A percentile compares a stretch with the other conserved stretches of the same genome.
These are phyloP conservation scores for Diaporthe vexans DNA, from an alignment of 2,329 filamentous ascomycete genomes.

Conservation along the genomic window DNA sequence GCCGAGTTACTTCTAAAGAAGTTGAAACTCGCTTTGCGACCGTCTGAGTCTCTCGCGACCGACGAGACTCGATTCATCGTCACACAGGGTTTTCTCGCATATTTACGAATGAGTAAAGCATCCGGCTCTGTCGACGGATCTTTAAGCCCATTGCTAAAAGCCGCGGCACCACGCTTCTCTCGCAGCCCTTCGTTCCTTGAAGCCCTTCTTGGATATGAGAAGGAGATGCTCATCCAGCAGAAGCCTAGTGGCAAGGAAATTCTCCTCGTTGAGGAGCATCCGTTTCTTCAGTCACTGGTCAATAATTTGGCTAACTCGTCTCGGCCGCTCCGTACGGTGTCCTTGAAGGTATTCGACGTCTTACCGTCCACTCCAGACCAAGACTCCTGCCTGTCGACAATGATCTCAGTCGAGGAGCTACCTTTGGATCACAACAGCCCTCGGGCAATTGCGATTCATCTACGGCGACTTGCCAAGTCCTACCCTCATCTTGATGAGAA, in stretches of 20 bases:
- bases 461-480: slow-evolving; percentile 79
- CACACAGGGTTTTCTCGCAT: slow-evolving; percentile 81
- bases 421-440: slow-evolving; percentile 82
- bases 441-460: slow-evolving; percentile 84
- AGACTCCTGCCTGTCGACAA: slow-evolving; percentile 69
- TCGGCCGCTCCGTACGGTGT: slow-evolving; percentile 79
- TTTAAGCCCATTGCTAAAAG: slow-evolving; percentile 76
- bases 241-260: slow-evolving; percentile 53
- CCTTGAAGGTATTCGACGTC: slow-evolving; percentile 78
- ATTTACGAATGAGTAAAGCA: slow-evolving; percentile 74
- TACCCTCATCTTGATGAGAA: slow-evolving; percentile 73
- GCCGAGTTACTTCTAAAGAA: slow-evolving; percentile 76
- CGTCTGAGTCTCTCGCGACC: slow-evolving; percentile 69
- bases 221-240: slow-evolving; percentile 46
- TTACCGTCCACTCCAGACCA: slow-evolving; percentile 67
- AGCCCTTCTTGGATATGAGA: slow-evolving; percentile 71
- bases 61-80: slow-evolving; percentile 80
- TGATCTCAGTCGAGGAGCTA: slow-evolving; percentile 85
- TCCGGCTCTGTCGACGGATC: slow-evolving; percentile 70
- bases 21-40: slow-evolving; percentile 74
- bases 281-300: slow-evolving; percentile 75
- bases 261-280: slow-evolving; percentile 70
- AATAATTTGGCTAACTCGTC: slow-evolving; percentile 82
- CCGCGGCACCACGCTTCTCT: slow-evolving; percentile 76
- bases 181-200: slow-evolving; percentile 76